Evolutionary conservation across 768 basidiomycete genomes (phyloP), one percentile per base, ranked within the genome.

Genomic region (Leccinum boreale): DNA sequence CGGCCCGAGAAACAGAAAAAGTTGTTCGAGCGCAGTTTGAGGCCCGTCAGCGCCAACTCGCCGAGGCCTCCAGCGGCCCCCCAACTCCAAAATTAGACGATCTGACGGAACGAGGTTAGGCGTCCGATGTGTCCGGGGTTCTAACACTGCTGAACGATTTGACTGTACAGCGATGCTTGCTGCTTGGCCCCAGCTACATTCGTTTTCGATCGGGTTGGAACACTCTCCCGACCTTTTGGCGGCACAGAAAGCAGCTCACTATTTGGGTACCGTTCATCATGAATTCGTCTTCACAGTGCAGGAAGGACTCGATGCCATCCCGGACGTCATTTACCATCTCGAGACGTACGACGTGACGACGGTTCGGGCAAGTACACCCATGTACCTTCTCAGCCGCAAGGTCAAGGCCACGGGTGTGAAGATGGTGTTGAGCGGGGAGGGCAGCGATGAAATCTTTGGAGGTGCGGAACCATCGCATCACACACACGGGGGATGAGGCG

Each of bases 331-430:
- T 62, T 89, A 98, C 74, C 96, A 98, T 69, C 85, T 99, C 35
- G 97, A 99, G 77, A 98, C 97, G 2, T 98, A 93, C 74, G 97
- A 99, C 72, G 97, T 99, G 57, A 99, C 97, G 28, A 99, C 97
- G 39, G 92, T 98, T 50, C 89, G 97, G 50, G 97, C 97, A 9
- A 93, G 90, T 66, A 98, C 95, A 4, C 97, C 97, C 3, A 99
- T 99, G 97, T 98, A 98, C 75, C 86, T 99, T 28, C 85, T 99
- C 58, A 93, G 90, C 70, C 84, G 97, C 50, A 98, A 99, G 78
- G 95, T 99, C 78, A 99, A 98, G 77, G 96, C 97, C 4, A 98
- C 94, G 92, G 97, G 97, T 57, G 97, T 99, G 53, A 99, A 99
- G 78, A 99, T 99, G 97, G 97, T 99, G 15, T 81, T 98, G 35